Evolutionary conservation across 352 stramenopile genomes (phyloP).

Genomic region (Paralagenidium karlingii): DNA sequence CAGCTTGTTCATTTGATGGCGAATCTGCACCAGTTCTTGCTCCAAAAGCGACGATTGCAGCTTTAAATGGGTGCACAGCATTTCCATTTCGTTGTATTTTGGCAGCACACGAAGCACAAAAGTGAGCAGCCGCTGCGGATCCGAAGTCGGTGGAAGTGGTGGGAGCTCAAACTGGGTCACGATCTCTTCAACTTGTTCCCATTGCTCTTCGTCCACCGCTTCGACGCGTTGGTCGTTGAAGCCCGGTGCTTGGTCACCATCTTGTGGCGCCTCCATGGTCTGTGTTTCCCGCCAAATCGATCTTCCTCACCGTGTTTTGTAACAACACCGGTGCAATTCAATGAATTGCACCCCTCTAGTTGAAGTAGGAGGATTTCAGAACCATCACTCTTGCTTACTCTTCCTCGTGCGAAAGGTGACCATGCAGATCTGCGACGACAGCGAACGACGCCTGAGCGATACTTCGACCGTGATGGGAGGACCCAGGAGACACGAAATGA

Average conservation of each 20-base stretch:
- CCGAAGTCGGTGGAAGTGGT: conserved; percentile 50
- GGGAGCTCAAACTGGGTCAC: conserved; percentile 36
- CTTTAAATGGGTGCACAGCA: conserved; percentile 57
- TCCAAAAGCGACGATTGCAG: conserved; percentile 56
- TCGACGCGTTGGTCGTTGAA: too few species aligned
- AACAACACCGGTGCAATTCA: too few species aligned
- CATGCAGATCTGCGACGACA: conserved; percentile 5
- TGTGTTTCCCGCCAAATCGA: too few species aligned
- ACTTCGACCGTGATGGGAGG: conserved; percentile 46
- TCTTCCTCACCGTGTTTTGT: too few species aligned
- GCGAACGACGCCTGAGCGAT: conserved; percentile 61
- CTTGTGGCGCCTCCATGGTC: too few species aligned
- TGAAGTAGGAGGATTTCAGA: too few species aligned
- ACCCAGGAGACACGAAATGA: conserved; percentile 10
- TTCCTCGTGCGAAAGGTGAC: too few species aligned
- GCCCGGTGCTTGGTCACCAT: too few species aligned
- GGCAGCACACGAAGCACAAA: conserved; percentile 68
- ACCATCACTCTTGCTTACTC: too few species aligned
- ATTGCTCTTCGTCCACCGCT: conserved; percentile 21
- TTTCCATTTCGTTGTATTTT: conserved; percentile 76
- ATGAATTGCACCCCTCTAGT: too few species aligned
- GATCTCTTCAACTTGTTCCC: conserved; percentile 42
- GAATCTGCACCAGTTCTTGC: conserved; percentile 66
- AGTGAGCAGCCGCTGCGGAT: conserved; percentile 55
- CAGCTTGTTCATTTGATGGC: conserved; percentile 38